A percentile compares a stretch with the other conserved stretches of the same genome.
phyloP scores from a whole-genome alignment of 768 basidiomycete species.

The Amyloporia xantha region DNA sequence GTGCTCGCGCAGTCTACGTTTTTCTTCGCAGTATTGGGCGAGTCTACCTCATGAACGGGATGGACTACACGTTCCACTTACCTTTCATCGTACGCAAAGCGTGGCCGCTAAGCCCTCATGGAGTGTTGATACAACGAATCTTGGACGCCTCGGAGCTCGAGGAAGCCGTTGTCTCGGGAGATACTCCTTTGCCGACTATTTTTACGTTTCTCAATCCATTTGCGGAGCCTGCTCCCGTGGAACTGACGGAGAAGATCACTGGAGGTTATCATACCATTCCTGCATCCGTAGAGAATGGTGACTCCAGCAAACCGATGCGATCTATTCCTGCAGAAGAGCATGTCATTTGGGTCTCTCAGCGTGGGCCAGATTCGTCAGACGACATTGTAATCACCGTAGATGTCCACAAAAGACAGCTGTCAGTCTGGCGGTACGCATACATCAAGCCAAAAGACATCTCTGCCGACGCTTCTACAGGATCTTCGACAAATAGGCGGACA shows the following conservation, averaged over 20 bases:
- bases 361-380: conserved; percentile 33
- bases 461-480: conserved; percentile 9
- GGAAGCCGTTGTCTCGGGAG: conserved; percentile 60
- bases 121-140: conserved; percentile 71
- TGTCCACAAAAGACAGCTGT: conserved; percentile 42
- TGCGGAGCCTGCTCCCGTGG: conserved; percentile 66
- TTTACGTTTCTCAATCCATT: conserved; percentile 76
- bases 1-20: conserved; percentile 61
- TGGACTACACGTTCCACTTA: conserved; percentile 70
- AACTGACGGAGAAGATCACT: conserved; percentile 55
- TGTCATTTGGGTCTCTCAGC: conserved; percentile 53
- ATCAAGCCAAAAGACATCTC: conserved; percentile 48
- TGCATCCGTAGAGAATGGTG: conserved; percentile 7
- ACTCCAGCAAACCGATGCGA: conserved; percentile 21
- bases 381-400: conserved; percentile 57
- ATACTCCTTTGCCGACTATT: conserved; percentile 68
- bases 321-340: conserved; percentile 59
- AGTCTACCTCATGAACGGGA: conserved; percentile 63
- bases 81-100: conserved; percentile 77
- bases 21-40: conserved; percentile 71
- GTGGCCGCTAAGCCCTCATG: conserved; percentile 75
- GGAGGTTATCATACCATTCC: conserved; percentile 33
- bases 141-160: conserved; percentile 60
- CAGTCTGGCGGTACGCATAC: conserved; percentile 71
- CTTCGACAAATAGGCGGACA: conserved; percentile 19